Evolutionary conservation across 345 rosid species (phyloP).

Genomic region (Geranium brycei): DNA sequence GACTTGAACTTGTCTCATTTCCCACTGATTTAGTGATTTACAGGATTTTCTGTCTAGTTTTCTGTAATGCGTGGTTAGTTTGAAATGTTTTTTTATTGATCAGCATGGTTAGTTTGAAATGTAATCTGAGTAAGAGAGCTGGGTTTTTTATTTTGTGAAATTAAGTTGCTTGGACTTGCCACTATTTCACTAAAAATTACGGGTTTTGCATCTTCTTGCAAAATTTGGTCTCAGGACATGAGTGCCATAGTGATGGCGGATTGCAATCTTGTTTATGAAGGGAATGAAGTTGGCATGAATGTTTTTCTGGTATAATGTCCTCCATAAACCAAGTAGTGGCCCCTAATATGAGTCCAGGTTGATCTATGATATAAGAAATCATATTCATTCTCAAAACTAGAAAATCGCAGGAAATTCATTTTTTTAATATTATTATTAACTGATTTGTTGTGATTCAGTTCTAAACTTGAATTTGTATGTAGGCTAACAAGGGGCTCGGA

Average conservation of each 20-base stretch:
- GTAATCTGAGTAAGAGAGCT: not conserved
- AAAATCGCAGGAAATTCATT: not conserved
- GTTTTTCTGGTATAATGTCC: too few species aligned
- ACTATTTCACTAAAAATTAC: too few species aligned
- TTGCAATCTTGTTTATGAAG: not conserved
- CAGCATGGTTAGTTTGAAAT: not conserved
- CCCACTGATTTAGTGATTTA: too few species aligned
- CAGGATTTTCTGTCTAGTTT: too few species aligned
- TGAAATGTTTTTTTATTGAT: too few species aligned
- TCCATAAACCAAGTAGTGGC: not conserved
- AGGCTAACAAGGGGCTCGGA: conserved; percentile 90
- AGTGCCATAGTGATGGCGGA: not conserved
- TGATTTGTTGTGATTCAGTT: conserved; percentile 1
- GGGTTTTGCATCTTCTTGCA: not conserved
- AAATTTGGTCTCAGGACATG: not conserved
- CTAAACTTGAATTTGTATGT: conserved; percentile 7
- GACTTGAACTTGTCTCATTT: too few species aligned
- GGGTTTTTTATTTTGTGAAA: not conserved
- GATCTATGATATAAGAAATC: not conserved
- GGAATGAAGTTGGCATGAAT: not conserved
- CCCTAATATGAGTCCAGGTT: not conserved
- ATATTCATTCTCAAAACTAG: too few species aligned
- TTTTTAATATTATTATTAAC: not conserved
- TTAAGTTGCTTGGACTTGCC: not conserved
- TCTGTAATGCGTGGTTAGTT: not conserved